Conservation (phyloP, 2,329 filamentous ascomycete species). For the Xylaria arbuscula region DNA sequence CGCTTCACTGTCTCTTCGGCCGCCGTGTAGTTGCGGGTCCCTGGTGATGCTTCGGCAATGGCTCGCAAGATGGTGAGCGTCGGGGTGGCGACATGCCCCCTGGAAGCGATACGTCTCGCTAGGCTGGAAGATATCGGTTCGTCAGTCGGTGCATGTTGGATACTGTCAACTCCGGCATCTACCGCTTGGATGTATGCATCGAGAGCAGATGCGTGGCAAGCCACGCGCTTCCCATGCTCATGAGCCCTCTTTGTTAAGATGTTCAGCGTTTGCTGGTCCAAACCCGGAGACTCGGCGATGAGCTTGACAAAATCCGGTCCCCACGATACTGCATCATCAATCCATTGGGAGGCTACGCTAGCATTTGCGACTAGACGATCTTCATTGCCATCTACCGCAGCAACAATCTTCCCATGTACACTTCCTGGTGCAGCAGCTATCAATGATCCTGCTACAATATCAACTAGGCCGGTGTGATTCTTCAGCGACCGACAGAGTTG, state of each 20-base stretch:
- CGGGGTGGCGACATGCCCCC: slow-evolving; percentile 23
- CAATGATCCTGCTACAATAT: slow-evolving; percentile 28
- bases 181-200: slow-evolving; percentile 28
- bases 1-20: slow-evolving; percentile 29
- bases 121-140: slow-evolving; percentile 13
- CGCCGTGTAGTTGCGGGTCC: slow-evolving; percentile 24
- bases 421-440: slow-evolving; percentile 31
- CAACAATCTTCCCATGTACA: slow-evolving; percentile 23
- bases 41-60: slow-evolving; percentile 23
- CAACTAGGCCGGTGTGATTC: slow-evolving; percentile 27
- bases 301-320: slow-evolving; percentile 33
- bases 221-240: slow-evolving; percentile 25
- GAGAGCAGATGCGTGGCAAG: slow-evolving; percentile 26
- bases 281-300: slow-evolving; percentile 28
- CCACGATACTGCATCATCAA: slow-evolving; percentile 27
- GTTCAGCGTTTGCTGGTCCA: slow-evolving; percentile 32
- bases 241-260: slow-evolving; percentile 24
- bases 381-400: slow-evolving; percentile 25
- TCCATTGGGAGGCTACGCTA: slow-evolving; percentile 28
- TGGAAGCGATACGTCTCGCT: slow-evolving; percentile 15
- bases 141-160: slow-evolving; percentile 33
- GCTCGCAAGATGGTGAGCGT: slow-evolving; percentile 33
- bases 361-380: slow-evolving; percentile 26
- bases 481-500: slow-evolving; percentile 25
- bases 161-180: slow-evolving; percentile 27